Conservation (phyloP, 163 green algal species). For the Chlamydomonas reinhardtii region DNA sequence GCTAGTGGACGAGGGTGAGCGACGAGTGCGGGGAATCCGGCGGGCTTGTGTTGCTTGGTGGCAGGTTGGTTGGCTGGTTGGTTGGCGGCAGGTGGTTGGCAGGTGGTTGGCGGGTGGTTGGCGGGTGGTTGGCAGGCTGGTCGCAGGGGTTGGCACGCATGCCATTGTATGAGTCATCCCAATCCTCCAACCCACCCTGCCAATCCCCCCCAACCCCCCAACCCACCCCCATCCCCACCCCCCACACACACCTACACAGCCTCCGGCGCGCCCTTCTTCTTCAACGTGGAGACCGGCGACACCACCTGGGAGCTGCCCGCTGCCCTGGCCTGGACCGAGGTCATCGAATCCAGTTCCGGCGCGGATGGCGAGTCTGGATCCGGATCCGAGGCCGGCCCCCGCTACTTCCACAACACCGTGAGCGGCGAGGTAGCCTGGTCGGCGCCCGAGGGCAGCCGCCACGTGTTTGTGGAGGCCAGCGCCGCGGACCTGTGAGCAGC, state of each 20-base stretch:
- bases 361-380: too few species aligned
- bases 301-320: constrained; percentile 27
- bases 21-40: background rate
- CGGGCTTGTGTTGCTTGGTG: background rate
- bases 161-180: background rate
- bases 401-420: constrained; percentile 29
- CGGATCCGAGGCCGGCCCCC: background rate
- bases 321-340: constrained; percentile 22
- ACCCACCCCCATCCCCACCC: background rate
- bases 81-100: background rate
- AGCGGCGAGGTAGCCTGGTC: constrained; percentile 29
- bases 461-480: background rate
- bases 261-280: constrained; percentile 22
- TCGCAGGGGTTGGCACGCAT: too few species aligned
- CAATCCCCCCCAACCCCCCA: background rate
- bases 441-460: background rate
- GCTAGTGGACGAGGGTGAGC: constrained; percentile 38
- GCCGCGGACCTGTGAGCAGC: too few species aligned
- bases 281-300: constrained; percentile 40
- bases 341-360: background rate
- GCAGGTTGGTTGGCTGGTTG: background rate
- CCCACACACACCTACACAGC: background rate
- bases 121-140: background rate
- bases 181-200: too few species aligned
- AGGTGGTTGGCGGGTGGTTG: too few species aligned